Percentiles rank a stretch among this genome's conserved stretches.
phyloP scores from a whole-genome alignment of 164 flowering plant genomes.

The Nymphaea thermarum region DNA sequence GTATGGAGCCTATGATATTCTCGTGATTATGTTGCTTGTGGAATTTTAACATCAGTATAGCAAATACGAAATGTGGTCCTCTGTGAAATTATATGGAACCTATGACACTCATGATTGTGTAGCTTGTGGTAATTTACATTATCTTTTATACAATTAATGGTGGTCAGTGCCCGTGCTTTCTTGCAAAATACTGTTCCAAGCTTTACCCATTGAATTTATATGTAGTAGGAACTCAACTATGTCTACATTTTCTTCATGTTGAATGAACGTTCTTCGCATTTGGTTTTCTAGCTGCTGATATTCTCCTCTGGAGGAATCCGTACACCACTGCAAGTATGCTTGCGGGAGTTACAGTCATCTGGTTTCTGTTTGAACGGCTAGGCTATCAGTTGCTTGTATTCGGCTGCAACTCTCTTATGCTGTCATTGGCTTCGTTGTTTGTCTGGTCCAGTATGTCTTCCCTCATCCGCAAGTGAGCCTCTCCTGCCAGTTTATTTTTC shows the following conservation, averaged over 20 bases:
- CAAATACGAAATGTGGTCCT: no score
- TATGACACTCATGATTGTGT: no score
- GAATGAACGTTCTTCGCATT: not conserved
- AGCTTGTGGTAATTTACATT: no score
- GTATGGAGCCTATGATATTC: no score
- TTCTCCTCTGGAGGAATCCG: conserved; percentile 80
- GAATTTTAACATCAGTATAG: no score
- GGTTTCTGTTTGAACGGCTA: conserved; percentile 72
- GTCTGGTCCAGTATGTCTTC: conserved; percentile 61
- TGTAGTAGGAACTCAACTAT: not conserved
- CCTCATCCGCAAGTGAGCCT: conserved; percentile 49
- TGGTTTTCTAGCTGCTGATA: conserved; percentile 63
- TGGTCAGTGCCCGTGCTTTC: not conserved
- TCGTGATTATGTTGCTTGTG: no score
- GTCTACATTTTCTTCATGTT: not conserved
- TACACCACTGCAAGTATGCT: conserved; percentile 52
- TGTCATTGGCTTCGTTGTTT: conserved; percentile 42
- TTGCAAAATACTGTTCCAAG: not conserved
- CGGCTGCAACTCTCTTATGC: conserved; percentile 46
- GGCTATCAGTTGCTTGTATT: conserved; percentile 71
- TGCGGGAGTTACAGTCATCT: conserved; percentile 45
- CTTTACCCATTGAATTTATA: no score
- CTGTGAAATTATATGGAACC: no score
- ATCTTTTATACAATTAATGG: no score
- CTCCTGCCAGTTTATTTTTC: not conserved